Base-by-base conservation (phyloP, 441 rosid genomes). In the Daphne laureola region DNA sequence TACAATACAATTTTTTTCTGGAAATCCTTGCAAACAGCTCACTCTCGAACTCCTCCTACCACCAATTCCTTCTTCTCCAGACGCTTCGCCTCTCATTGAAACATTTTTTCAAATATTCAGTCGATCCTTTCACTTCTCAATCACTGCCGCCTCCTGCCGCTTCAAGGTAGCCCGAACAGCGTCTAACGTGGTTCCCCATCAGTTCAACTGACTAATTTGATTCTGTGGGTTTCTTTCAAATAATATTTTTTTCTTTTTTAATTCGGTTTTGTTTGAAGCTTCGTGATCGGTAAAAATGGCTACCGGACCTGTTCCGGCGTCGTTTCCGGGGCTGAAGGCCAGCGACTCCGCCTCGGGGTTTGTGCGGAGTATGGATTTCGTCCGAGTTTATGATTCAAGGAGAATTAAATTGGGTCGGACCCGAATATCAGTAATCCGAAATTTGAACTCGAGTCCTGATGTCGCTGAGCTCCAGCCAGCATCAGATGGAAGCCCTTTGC, bases 401-500 rank as follows among this genome's bases (percentile, higher is more conserved):
- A 81, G 73, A 65, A 55, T 59, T 53, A 80, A 67, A 69, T 75
- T 72, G 52, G 63, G 69, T 25, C 62, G 74, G 35, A 80, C 67
- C 67, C 80, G 73, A 54, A 66, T 82, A 17, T 68, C 73, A 0
- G 63, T 82, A 56, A 73, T 85, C 56, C 70, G 87, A 63, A 87
- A 61, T 71, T 84, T 89, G 21, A 82, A 66, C 46, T 67, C 78
- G n/a, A 63, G 84, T 52, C 74, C 80, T 0, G 93, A 88, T 62
- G 64, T 74, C 45, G 83, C 85, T 11, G 80, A 88, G 67, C 84
- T 88, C 17, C 80, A 81, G 71, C 84, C 95, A 59, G 87, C 88
- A 31, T 86, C 95, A 2, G 88, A 79, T 41, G 91, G 92, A 51
- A 87, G 88, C 68, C 88, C 90, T 52, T 72, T 90, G 36, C 67